Evolutionary conservation across 768 basidiomycete species (phyloP), one percentile per base, ranked within the genome.

Genomic region (Boletus vinaceobasis): DNA sequence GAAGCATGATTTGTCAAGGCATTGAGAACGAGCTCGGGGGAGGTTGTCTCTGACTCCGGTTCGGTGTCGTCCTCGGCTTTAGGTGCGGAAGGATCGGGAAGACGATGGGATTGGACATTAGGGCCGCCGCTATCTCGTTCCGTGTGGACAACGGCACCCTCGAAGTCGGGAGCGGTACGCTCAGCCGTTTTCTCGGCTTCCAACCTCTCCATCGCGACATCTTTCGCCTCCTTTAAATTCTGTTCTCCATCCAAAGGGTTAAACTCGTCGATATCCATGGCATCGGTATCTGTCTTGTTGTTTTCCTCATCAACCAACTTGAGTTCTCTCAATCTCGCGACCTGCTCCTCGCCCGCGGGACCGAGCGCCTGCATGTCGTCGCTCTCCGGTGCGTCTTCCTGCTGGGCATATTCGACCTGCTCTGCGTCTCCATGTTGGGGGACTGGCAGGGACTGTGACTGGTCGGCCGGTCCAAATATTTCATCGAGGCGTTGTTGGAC

Each of bases 361-460:
- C 93, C 96, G 21, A 98, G 80, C 1, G 94, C 93, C 71, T 96
- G 93, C 83, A 89, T 89, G 33, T 87, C 82, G 51, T 87, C 74
- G 56, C 82, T 83, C 29, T 73, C 76, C 45, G 88, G 86, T 37
- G 86, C 85, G 2, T 88, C 60, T 81, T 52, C 78, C 78, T 38
- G 90, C 72, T 60, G 61, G 2, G 53, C 55, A 70, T 96, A 93
- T 68, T 97, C 91, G 14, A 97, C 69, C 60, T 85, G 82, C 8
- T 80, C 73, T 3, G 74, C 64, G 15, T 71, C 69, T 10, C 65
- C 70, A 0, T 73, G 67, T 36, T 79, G 74, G 39, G 75, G 74
- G 19, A 65, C 57, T 48, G 68, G 71, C 3, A 71, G 67, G 31
- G 68, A 57, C 8, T 67, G 63, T 17, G 58, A 44, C 33, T 66